Evolutionary conservation across 1,284 basidiomycete genomes (phyloP), one percentile per base, ranked within the genome.

Genomic region (Boletus semigastroideus): DNA sequence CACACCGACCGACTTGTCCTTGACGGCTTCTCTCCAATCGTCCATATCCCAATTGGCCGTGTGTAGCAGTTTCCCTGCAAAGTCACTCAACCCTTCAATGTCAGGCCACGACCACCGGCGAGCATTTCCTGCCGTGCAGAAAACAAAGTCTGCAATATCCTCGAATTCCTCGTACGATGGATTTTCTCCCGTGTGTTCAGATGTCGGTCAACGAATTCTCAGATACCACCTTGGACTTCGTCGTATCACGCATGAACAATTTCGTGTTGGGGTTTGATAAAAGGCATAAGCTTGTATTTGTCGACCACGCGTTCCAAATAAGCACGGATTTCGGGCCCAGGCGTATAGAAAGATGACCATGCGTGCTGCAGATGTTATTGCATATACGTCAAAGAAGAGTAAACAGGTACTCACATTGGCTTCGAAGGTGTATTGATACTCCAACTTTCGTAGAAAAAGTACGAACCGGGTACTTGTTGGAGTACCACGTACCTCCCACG

Each of bases 361-460:
- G 82, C 70, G 13, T 73, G 74, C 78, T 83, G 43, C 17, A 36
- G 31, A 14, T 25, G 14, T 46, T 31, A 43, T 36, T 19, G 44
- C 33, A 34, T 28, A n/a, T 19, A 16, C 33, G 13, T 20, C 17
- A 3, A 13, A 25, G n/a, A 43, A 25, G n/a, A 42, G 33, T 27
- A 12, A 10, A 42, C 5, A 34, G 20, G 51, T 25, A 20, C 67
- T 49, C 56, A 72, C 80, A 56, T 83, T 83, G 16, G 72, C 69
- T 52, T 79, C 78, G 48, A 84, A 86, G 0, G 78, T 78, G 16
- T 79, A 69, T 63, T 82, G 81, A 60, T 84, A 85, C 80, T 85
- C 39, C 27, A 43, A 30, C 22, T 34, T 4, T 8, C 11, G 13
- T 50, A 16, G 3, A 19, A 22, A n/a, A 38, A 34, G 9, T 14